Conservation (phyloP, 306 rosid species). For the Vigna reflexopilosa region DNA sequence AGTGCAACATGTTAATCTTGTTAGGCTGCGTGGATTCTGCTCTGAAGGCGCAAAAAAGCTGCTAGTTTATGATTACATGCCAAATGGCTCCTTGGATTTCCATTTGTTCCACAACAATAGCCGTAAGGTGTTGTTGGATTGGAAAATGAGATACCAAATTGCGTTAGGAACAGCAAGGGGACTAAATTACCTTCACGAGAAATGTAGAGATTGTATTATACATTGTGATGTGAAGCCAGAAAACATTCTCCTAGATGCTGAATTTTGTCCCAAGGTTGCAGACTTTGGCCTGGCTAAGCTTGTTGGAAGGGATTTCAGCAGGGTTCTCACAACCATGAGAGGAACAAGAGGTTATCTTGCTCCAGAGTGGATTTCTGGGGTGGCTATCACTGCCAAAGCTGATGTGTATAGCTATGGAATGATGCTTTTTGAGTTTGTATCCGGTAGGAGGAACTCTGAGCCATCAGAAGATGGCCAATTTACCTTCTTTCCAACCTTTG, state of each 20-base stretch:
- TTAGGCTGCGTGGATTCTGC: conserved; percentile 83
- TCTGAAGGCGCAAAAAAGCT: conserved; percentile 65
- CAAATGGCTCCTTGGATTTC: conserved; percentile 72
- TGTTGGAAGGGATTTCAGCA: conserved; percentile 59
- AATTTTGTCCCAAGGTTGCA: conserved; percentile 52
- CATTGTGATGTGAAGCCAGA: conserved; percentile 78
- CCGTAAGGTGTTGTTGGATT: conserved; percentile 50
- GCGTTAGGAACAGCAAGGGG: conserved; percentile 66
- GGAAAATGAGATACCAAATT: conserved; percentile 76
- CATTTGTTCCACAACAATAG: conserved; percentile 56
- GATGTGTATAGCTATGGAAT: conserved; percentile 64
- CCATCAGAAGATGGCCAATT: conserved; percentile 44
- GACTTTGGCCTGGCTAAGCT: conserved; percentile 74
- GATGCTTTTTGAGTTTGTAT: conserved; percentile 62
- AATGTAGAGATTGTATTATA: conserved; percentile 65
- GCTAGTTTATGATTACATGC: conserved; percentile 86
- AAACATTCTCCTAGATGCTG: conserved; percentile 60
- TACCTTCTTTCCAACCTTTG: conserved; percentile 49
- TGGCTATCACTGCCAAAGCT: conserved; percentile 57
- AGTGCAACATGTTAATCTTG: conserved; percentile 85
- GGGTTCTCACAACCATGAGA: conserved; percentile 66
- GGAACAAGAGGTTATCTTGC: conserved; percentile 80
- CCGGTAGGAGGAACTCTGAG: conserved; percentile 60
- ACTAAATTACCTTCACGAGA: conserved; percentile 61
- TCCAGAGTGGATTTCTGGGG: conserved; percentile 72